These are phyloP conservation scores for Tulasnella sp. DNA, from an alignment of 768 basidiomycete genomes.

Conservation along the genomic window DNA sequence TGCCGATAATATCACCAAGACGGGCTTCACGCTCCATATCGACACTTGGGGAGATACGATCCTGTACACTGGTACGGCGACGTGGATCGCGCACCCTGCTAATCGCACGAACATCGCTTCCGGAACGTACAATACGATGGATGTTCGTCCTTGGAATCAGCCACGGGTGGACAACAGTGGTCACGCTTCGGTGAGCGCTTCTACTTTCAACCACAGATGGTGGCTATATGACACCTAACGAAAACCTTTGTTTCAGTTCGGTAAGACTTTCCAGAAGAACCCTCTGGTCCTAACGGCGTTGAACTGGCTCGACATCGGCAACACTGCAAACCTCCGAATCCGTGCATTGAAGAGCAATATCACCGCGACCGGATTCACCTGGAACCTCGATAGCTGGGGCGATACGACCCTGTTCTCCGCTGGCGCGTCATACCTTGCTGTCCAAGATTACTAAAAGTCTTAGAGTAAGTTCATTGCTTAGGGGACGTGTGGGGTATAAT, in stretches of 20 bases:
- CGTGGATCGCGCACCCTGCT: conserved; percentile 16
- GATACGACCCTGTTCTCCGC: conserved; percentile 9
- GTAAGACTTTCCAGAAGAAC: neutral
- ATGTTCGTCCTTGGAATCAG: neutral
- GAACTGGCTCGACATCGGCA: conserved; percentile 10
- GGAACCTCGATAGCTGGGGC: conserved; percentile 14
- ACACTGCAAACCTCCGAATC: neutral
- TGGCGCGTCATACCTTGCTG: conserved; percentile 8
- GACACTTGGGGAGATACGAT: conserved; percentile 11
- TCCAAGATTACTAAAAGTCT: neutral
- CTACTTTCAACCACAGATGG: too few relatives aligned
- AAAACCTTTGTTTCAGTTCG: neutral
- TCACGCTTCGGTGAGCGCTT: too few relatives aligned
- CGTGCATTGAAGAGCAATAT: neutral
- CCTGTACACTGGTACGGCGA: neutral
- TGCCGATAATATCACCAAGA: neutral
- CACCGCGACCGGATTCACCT: conserved; percentile 5
- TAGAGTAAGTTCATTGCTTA: too few relatives aligned
- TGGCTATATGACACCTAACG: too few relatives aligned
- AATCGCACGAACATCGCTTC: neutral
- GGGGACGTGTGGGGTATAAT: too few relatives aligned
- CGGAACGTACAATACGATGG: conserved; percentile 1
- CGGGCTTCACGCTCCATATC: conserved; percentile 14
- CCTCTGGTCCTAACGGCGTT: conserved; percentile 11
- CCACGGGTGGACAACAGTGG: neutral